Percentiles rank a stretch among this genome's conserved stretches.
These are phyloP conservation scores for Phaseolus coccineus DNA, from an alignment of 331 rosid genomes.

Conservation along the genomic window DNA sequence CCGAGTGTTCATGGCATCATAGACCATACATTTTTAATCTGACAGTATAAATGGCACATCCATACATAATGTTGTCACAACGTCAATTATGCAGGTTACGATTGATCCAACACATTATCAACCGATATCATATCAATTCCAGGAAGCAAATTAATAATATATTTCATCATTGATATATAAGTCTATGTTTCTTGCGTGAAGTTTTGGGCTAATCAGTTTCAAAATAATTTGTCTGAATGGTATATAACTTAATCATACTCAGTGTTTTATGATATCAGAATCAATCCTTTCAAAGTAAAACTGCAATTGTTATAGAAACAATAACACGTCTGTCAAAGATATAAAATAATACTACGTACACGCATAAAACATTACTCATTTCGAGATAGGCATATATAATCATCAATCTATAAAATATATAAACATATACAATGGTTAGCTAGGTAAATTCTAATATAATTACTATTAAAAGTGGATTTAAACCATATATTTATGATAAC, in stretches of 20 bases:
- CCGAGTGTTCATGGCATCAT: too few relatives aligned
- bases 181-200: conserved; percentile 22
- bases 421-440: too few relatives aligned
- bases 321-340: not conserved
- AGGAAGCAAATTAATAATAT: not conserved
- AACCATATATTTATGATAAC: too few relatives aligned
- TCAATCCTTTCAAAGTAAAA: not conserved
- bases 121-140: not conserved
- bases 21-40: not conserved
- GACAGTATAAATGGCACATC: not conserved
- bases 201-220: not conserved
- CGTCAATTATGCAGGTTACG: not conserved
- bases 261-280: not conserved
- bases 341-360: not conserved
- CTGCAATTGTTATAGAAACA: not conserved
- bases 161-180: not conserved
- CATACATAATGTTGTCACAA: not conserved
- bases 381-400: too few relatives aligned
- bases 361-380: not conserved
- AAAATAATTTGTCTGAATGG: conserved; percentile 2
- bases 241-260: not conserved
- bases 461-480: too few relatives aligned
- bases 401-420: too few relatives aligned
- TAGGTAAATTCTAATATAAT: too few relatives aligned
- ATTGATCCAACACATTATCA: not conserved